Conservation (phyloP, 208 protist species). For the Kentomonas sorsogonicus region DNA sequence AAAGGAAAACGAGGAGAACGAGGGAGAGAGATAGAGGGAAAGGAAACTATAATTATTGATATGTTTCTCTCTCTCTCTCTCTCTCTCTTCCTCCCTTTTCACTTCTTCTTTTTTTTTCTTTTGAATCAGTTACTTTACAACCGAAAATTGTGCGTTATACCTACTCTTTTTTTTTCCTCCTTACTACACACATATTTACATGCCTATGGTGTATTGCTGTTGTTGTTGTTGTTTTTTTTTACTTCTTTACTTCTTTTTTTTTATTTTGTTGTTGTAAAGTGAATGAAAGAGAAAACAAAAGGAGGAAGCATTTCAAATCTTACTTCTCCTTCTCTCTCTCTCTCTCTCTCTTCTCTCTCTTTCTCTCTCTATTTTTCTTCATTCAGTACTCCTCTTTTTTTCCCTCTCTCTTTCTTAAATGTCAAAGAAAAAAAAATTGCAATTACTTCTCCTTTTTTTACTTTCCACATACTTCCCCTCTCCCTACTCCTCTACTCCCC, state of each 20-base stretch:
- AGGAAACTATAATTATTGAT: slow-evolving; percentile 7
- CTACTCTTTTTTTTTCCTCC: no score
- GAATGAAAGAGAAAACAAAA: not conserved
- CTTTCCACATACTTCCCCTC: no score
- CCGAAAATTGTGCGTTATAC: no score
- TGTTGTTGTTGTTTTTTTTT: slow-evolving; percentile 12
- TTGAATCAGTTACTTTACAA: no score
- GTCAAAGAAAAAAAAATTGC: not conserved
- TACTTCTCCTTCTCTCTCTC: no score
- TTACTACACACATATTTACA: slow-evolving; percentile 1
- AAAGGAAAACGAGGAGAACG: slow-evolving; percentile 1
- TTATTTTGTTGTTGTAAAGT: not conserved
- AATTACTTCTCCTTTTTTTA: no score
- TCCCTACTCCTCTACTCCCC: no score
- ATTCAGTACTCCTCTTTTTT: no score
- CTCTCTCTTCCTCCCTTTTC: no score
- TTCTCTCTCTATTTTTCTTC: slow-evolving; percentile 1
- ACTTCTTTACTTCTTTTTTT: slow-evolving; percentile 6
- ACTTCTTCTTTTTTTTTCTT: no score
- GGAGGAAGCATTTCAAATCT: no score
- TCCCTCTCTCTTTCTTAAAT: slow-evolving; percentile 2
- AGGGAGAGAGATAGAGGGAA: not conserved
- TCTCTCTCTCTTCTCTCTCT: slow-evolving; percentile 2
- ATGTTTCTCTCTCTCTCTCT: no score
- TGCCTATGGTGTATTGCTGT: not conserved